Percentiles rank a stretch among this genome's conserved stretches.
These are phyloP conservation scores for Euptelea pleiosperma DNA, from an alignment of 164 flowering plant genomes.

Conservation along the genomic window DNA sequence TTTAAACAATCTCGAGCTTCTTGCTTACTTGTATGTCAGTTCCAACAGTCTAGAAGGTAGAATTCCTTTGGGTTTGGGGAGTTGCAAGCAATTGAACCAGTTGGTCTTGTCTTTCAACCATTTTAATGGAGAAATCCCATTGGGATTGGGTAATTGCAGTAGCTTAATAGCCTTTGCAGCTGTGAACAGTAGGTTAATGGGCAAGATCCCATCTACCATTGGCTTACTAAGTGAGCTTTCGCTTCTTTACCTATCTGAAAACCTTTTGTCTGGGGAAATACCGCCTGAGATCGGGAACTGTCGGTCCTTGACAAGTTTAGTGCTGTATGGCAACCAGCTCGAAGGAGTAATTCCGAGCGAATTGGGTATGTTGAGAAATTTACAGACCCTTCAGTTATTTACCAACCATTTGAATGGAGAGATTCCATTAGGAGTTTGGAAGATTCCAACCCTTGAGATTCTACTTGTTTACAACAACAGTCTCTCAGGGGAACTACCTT, in stretches of 20 bases:
- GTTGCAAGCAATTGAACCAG: constrained; percentile 32
- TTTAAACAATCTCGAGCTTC: constrained; percentile 34
- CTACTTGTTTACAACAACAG: constrained; percentile 47
- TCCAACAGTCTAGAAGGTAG: constrained; percentile 40
- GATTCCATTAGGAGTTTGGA: constrained; percentile 56
- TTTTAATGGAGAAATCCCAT: constrained; percentile 48
- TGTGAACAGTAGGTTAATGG: constrained; percentile 35
- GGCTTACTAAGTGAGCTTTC: constrained; percentile 41
- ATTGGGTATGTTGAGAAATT: constrained; percentile 37
- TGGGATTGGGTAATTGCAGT: constrained; percentile 51
- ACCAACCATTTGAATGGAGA: constrained; percentile 49
- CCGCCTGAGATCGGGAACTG: constrained; percentile 70
- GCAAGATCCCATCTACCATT: constrained; percentile 58
- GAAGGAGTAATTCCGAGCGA: constrained; percentile 54
- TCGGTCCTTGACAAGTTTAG: constrained; percentile 37
- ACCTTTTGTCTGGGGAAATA: constrained; percentile 52
- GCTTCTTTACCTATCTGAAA: constrained; percentile 43
- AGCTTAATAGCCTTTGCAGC: constrained; percentile 32
- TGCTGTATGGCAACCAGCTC: constrained; percentile 37
- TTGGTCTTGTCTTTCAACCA: constrained; percentile 47
- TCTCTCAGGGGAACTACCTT: constrained; percentile 56
- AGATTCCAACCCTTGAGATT: constrained; percentile 41
- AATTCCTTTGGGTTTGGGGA: constrained; percentile 36
- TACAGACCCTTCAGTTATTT: constrained; percentile 39
- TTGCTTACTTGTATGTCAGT: constrained; percentile 36